Evolutionary conservation across 208 protist genomes (phyloP), one percentile per base, ranked within the genome.

Genomic region (Trypanosoma rangeli): DNA sequence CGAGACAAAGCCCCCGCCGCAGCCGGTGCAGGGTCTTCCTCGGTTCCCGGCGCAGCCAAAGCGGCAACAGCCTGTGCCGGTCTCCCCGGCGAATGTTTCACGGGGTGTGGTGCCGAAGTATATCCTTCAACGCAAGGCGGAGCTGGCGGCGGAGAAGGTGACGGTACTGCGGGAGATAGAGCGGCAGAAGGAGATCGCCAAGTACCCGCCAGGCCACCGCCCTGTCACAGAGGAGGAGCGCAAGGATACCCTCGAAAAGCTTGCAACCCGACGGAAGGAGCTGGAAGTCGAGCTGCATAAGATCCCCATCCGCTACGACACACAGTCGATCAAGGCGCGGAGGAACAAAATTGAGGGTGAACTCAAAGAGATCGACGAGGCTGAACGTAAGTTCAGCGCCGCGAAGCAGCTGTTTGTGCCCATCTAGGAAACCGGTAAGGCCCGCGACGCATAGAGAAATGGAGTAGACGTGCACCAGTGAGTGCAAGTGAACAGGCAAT

Each of bases 221-320:
- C 83, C 83, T 10, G 84, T 95, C 12, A 82, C 80, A 10, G 90
- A 92, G 28, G 83, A 80, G 50, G 90, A 95, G 73, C 87, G 90
- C 74, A 79, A 70, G 13, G 83, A 83, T 39, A 91, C 82, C 42
- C 74, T 95, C 52, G 62, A 37, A 20, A 74, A 70, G 33, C 69
- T 95, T 10, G 84, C 74, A 5, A 74, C 61, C 64, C 67, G 90
- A 28, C 72, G 81, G 55, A 70, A 74, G 46, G 90, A 95, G 76
- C 70, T 95, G 64, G 86, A 95, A 69, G n/a, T n/a, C 44, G 81
- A 93, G 74, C 75, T 95, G 24, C 79, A 79, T 33, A 86, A 87
- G 37, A 90, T 95, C 73, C 90, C 90, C 15, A 84, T 95, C 35
- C 87, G 90, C 24, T 95, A 87, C 59, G 90, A 95, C 68, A 95